Conservation (phyloP, 257 asterid genomes). For the Oldenlandia corymbosa region DNA sequence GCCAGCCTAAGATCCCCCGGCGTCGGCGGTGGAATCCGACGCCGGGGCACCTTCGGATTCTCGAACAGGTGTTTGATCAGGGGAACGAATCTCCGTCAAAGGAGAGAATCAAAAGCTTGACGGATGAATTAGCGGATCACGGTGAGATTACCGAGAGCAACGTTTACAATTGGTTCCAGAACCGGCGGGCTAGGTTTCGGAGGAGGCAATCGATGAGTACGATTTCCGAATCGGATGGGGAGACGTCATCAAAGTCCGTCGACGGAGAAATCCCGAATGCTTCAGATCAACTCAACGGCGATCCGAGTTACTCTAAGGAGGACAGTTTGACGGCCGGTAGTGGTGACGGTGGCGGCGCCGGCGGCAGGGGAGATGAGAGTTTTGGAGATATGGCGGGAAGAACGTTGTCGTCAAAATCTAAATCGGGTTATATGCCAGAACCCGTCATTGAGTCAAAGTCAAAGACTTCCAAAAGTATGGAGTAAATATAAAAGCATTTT, state of each 20-base stretch:
- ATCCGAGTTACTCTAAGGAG: background rate
- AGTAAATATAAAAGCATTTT: too few species aligned
- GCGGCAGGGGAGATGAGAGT: background rate
- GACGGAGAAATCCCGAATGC: background rate
- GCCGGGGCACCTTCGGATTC: constrained; percentile 20
- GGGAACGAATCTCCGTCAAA: constrained; percentile 21
- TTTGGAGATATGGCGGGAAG: background rate
- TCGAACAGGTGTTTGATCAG: constrained; percentile 17
- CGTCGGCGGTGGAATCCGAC: constrained; percentile 30
- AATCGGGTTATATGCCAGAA: background rate
- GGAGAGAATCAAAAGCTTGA: constrained; percentile 23
- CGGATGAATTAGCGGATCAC: constrained; percentile 22
- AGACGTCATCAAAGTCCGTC: background rate
- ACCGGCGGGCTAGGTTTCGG: constrained; percentile 31
- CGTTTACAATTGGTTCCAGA: constrained; percentile 38
- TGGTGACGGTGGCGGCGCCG: background rate
- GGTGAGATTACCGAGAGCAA: constrained; percentile 31
- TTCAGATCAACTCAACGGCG: background rate
- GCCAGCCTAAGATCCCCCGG: constrained; percentile 9
- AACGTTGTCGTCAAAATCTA: background rate
- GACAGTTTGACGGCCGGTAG: background rate
- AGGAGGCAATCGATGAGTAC: constrained; percentile 12
- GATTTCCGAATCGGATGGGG: background rate
- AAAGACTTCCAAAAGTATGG: too few species aligned
- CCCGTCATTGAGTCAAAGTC: too few species aligned